phyloP scores from a whole-genome alignment of 1,139 yeast species.

The Magnusiomyces magnusii region DNA sequence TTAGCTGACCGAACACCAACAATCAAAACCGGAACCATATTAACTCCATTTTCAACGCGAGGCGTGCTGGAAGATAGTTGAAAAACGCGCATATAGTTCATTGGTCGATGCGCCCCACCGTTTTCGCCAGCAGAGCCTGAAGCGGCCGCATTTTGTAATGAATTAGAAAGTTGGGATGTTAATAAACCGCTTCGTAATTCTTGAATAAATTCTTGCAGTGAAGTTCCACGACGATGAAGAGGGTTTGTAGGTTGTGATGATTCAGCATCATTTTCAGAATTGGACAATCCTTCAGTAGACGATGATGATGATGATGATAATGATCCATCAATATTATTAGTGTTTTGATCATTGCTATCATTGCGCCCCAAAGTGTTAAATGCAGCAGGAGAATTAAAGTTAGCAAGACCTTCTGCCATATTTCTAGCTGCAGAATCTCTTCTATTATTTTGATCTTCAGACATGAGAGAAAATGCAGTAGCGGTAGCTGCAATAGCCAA shows the following conservation, averaged over 20 bases:
- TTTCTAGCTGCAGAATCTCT: neutral
- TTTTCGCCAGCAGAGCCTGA: constrained; percentile 12
- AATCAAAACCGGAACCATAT: constrained; percentile 45
- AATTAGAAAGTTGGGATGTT: constrained; percentile 33
- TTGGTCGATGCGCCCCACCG: constrained; percentile 15
- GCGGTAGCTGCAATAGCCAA: constrained; percentile 44
- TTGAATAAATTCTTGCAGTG: constrained; percentile 37
- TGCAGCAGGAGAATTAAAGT: neutral
- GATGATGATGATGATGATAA: no score
- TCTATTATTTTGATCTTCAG: constrained; percentile 26
- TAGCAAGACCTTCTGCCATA: neutral
- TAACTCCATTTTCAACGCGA: constrained; percentile 8
- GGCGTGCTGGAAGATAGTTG: constrained; percentile 31
- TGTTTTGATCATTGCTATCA: neutral
- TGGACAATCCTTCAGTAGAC: neutral
- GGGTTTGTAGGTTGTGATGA: neutral
- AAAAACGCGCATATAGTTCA: constrained; percentile 48
- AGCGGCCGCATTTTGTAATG: constrained; percentile 16
- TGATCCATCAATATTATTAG: no score
- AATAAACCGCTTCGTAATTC: constrained; percentile 38
- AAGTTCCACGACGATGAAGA: constrained; percentile 17
- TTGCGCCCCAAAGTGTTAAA: neutral
- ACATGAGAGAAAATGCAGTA: constrained; percentile 37
- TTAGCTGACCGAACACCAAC: constrained; percentile 46
- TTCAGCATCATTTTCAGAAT: neutral